phyloP scores from a whole-genome alignment of 805 yeast genomes.

The Wickerhamiella kurtzmanii region DNA sequence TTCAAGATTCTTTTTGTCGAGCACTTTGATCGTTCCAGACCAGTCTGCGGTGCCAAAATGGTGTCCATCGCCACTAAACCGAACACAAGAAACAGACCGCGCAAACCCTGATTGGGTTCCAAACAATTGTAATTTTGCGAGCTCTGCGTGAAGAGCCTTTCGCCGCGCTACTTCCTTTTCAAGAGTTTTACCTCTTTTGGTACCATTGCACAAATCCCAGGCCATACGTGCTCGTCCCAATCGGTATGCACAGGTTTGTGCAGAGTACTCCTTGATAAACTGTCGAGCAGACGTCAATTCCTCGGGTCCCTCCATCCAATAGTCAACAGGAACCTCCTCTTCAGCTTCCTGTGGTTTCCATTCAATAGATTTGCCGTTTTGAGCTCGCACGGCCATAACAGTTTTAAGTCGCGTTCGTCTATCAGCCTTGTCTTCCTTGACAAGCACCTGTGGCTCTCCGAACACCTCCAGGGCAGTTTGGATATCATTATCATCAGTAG shows the following conservation, averaged over 20 bases:
- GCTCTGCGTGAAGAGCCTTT: slow-evolving; percentile 28
- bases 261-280: background rate
- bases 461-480: background rate
- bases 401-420: slow-evolving; percentile 46
- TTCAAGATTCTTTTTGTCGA: slow-evolving; percentile 1
- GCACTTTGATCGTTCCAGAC: slow-evolving; percentile 55
- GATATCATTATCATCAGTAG: background rate
- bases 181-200: slow-evolving; percentile 13
- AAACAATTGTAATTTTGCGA: slow-evolving; percentile 30
- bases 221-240: background rate
- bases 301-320: background rate
- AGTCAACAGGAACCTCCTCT: background rate
- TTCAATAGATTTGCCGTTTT: slow-evolving; percentile 6
- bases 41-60: slow-evolving; percentile 62
- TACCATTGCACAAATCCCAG: background rate
- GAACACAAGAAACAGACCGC: slow-evolving; percentile 52
- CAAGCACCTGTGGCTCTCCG: slow-evolving; percentile 1
- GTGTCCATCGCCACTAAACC: slow-evolving; percentile 31
- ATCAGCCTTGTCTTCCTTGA: slow-evolving; percentile 40
- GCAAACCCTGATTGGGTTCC: slow-evolving; percentile 64
- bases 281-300: background rate
- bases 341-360: background rate
- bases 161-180: slow-evolving; percentile 35
- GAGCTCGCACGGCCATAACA: slow-evolving; percentile 27
- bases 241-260: background rate